Base-by-base conservation (phyloP, 352 stramenopile genomes). In the Phytophthora pisi region DNA sequence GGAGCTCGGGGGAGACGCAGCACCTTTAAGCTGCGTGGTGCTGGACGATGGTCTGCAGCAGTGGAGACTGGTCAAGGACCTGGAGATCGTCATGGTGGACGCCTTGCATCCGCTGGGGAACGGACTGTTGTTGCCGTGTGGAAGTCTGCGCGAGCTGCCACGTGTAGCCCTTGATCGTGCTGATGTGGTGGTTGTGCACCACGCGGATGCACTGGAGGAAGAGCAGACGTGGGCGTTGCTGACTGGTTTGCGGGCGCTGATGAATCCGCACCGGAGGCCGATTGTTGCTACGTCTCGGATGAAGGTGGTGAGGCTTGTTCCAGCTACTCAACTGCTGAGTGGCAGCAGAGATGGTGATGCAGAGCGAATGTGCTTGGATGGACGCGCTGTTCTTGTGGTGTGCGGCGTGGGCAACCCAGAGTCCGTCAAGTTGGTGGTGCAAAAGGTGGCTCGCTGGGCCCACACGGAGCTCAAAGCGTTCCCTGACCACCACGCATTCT, bases 51-150 rank as follows among this genome's bases (percentile, higher is more conserved):
- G 84, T 13, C 56, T 92, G 38, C 84, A 92, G 73, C 84, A 92
- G 70, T 92, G 81, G 80, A 63, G 65, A 34, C 75, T 92, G 28
- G 49, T 59, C 1, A 89, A 84, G 52, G 78, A 91, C 50, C 46
- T 92, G 15, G 82, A 92, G 54, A 78, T 92, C 56, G 79, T 92
- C 23, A 91, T 90, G 82, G 59, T 92, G 49, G 82, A 92, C 34
- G 80, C 78, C 24, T 62, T 91, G 34, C 77, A 88, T 66, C 80
- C 84, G 15, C 84, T 90, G 47, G 82, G 84, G n/a, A 92, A 92
- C 34, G 80, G 82, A 0, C 56, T 68, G 18, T 30, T 92, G 24
- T 64, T 92, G 10, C 84, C 84, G 8, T 70, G 67, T 26, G 84
- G 84, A 2, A 90, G 82, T 61, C 55, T 91, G 16, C 80, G 84